phyloP scores from a whole-genome alignment of 1,139 yeast genomes.

The Zygotorulaspora mrakii region DNA sequence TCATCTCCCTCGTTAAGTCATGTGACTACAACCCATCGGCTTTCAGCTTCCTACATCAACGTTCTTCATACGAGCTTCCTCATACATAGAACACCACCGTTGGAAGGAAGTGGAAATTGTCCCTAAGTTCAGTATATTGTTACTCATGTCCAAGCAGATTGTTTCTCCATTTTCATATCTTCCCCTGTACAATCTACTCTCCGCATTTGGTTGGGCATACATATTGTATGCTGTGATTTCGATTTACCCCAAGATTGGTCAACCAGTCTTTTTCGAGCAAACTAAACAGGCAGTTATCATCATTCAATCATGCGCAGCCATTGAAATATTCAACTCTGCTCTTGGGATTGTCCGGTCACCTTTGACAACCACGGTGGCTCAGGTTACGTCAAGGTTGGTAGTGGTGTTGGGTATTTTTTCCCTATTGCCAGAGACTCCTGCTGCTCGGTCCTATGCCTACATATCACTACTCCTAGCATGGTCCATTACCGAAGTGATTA shows the following conservation, averaged over 20 bases:
- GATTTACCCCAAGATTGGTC: constrained; percentile 44
- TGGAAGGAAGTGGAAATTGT: no score
- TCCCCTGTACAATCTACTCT: constrained; percentile 58
- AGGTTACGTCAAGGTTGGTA: constrained; percentile 78
- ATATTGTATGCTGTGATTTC: constrained; percentile 49
- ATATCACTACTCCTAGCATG: constrained; percentile 74
- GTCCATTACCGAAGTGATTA: constrained; percentile 84
- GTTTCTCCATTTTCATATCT: constrained; percentile 28
- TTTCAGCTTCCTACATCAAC: no score
- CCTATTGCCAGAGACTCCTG: constrained; percentile 65
- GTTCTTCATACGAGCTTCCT: no score
- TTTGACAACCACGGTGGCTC: constrained; percentile 73
- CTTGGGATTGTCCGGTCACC: constrained; percentile 84
- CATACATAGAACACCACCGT: no score
- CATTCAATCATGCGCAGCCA: constrained; percentile 78
- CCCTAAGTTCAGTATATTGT: no score
- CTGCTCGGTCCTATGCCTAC: constrained; percentile 51
- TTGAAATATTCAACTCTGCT: constrained; percentile 76
- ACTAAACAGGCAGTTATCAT: constrained; percentile 58
- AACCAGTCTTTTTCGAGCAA: constrained; percentile 55
- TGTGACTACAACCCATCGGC: no score
- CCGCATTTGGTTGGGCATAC: constrained; percentile 65
- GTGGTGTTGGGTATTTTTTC: constrained; percentile 82
- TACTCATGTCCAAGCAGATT: constrained; percentile 25
- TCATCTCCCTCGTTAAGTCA: no score